These are phyloP conservation scores for Venturia carpophila DNA, from an alignment of 2,329 filamentous ascomycete species.

Conservation along the genomic window DNA sequence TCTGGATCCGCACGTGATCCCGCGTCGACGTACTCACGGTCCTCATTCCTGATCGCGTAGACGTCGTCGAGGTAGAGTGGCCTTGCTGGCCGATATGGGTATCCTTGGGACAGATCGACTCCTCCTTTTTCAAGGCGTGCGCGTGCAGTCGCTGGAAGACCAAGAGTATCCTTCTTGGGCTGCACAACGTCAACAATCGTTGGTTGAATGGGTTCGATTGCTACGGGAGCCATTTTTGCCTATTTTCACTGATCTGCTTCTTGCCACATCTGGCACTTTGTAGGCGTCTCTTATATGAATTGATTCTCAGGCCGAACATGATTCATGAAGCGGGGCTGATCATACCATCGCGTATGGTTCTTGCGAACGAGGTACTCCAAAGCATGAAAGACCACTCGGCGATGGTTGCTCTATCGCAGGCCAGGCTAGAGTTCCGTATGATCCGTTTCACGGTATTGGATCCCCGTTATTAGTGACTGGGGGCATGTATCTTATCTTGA, in stretches of 20 bases:
- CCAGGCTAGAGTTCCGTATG: neutral
- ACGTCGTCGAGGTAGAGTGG: slow-evolving; percentile 65
- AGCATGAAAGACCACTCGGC: neutral
- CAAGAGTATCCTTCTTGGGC: slow-evolving; percentile 57
- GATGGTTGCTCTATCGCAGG: neutral
- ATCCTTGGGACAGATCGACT: slow-evolving; percentile 61
- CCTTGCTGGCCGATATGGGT: slow-evolving; percentile 60
- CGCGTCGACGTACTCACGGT: slow-evolving; percentile 50
- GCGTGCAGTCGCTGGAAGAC: slow-evolving; percentile 50
- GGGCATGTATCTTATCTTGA: neutral
- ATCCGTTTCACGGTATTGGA: neutral
- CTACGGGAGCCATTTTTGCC: slow-evolving; percentile 46
- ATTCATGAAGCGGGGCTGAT: neutral
- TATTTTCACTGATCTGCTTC: neutral
- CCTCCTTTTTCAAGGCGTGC: slow-evolving; percentile 58
- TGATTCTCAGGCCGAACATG: slow-evolving; percentile 2
- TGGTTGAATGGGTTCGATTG: slow-evolving; percentile 42
- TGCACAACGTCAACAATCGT: slow-evolving; percentile 55
- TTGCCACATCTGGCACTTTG: neutral
- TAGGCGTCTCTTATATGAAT: slow-evolving; percentile 5
- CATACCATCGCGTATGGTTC: neutral
- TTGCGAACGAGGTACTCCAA: neutral
- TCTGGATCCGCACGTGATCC: slow-evolving; percentile 57
- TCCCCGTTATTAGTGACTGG: neutral
- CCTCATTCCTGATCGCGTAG: slow-evolving; percentile 54